Evolutionary conservation across 139 green algal species (phyloP).

Genomic region (Zygnema circumcarinatum): DNA sequence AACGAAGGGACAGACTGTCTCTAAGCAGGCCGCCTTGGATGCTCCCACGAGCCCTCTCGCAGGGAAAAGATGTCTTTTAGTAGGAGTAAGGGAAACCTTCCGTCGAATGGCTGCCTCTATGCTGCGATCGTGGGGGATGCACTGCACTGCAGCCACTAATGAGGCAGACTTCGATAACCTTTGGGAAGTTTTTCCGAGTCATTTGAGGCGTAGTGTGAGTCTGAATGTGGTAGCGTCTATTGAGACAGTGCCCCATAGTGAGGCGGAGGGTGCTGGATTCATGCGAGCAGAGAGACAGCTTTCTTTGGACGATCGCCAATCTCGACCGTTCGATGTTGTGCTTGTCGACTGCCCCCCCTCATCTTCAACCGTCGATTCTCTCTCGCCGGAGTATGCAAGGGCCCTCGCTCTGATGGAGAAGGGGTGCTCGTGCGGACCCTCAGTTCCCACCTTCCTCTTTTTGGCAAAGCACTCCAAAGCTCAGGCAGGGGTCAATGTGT

Average conservation of each 20-base stretch:
- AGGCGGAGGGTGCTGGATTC: background rate
- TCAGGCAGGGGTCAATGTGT: conserved; percentile 18
- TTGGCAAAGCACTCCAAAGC: conserved; percentile 47
- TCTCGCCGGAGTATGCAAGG: background rate
- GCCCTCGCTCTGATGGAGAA: conserved; percentile 39
- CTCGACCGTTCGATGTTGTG: conserved; percentile 32
- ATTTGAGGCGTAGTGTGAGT: background rate
- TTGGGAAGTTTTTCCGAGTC: background rate
- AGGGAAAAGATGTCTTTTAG: conserved; percentile 31
- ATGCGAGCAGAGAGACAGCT: background rate
- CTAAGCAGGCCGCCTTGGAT: background rate
- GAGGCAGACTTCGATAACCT: conserved; percentile 32
- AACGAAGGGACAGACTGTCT: background rate
- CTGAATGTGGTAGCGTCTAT: background rate
- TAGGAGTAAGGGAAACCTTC: conserved; percentile 20
- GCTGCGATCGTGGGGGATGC: conserved; percentile 29
- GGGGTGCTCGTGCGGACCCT: conserved; percentile 23
- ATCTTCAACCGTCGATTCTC: background rate
- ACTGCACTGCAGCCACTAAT: background rate
- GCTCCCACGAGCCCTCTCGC: conserved; percentile 9
- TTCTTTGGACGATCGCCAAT: background rate
- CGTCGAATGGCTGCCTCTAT: conserved; percentile 49
- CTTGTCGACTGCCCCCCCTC: conserved; percentile 37
- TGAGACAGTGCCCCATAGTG: background rate
- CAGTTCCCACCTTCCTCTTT: conserved; percentile 43